A percentile compares a stretch with the other conserved stretches of the same genome.
Evolutionary conservation across 2,329 filamentous ascomycete genomes (phyloP).

Genomic region (Leptographium lundbergii): DNA sequence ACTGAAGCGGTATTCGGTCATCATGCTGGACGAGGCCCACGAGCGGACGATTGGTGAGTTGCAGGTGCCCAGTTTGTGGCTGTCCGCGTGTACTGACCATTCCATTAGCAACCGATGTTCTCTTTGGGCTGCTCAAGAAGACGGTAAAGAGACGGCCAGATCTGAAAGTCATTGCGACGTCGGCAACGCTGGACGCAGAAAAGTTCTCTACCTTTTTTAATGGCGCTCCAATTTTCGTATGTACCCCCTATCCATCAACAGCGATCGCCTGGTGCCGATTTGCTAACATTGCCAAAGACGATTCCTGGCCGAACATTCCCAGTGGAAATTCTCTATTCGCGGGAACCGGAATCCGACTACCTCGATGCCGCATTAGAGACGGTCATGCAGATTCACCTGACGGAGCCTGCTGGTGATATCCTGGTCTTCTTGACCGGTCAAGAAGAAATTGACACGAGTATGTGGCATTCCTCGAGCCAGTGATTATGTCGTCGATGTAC

Average conservation of each 20-base stretch:
- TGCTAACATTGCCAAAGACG: constrained; percentile 27
- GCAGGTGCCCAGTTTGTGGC: no score
- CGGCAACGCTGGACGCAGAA: constrained; percentile 89
- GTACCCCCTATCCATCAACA: not conserved
- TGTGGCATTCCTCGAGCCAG: not conserved
- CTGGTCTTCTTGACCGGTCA: constrained; percentile 94
- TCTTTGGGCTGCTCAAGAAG: constrained; percentile 91
- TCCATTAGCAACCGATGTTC: constrained; percentile 62
- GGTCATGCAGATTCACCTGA: constrained; percentile 96
- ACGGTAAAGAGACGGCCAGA: constrained; percentile 75
- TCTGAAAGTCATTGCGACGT: constrained; percentile 91
- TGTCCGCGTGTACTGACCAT: not conserved
- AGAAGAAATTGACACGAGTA: constrained; percentile 87
- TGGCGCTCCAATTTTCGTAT: constrained; percentile 73
- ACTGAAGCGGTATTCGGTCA: constrained; percentile 79
- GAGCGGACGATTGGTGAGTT: constrained; percentile 63
- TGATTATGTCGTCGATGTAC: not conserved
- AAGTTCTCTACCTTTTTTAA: constrained; percentile 97
- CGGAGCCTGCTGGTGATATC: constrained; percentile 85
- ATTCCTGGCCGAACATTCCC: constrained; percentile 93
- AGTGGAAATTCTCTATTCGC: constrained; percentile 89
- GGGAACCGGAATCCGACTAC: constrained; percentile 92
- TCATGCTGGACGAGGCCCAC: constrained; percentile 97
- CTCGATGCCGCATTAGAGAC: constrained; percentile 88
- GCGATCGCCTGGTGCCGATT: not conserved